phyloP scores from a whole-genome alignment of 495 filamentous ascomycete genomes.

The Hyaloscypha hepaticicola region DNA sequence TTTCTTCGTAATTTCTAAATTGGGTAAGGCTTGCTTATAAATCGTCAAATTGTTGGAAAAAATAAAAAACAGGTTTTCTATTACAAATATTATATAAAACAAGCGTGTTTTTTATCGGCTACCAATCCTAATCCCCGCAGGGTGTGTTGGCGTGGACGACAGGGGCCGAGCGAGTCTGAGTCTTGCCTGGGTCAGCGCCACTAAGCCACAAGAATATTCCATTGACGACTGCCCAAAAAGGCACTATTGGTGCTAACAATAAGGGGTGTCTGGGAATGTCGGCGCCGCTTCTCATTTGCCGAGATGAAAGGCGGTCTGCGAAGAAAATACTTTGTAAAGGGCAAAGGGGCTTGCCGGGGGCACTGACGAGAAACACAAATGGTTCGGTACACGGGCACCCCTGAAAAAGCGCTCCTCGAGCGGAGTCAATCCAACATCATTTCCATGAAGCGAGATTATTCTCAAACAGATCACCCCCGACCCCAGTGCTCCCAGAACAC shows the following conservation, averaged over 20 bases:
- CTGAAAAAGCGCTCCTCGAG: not conserved
- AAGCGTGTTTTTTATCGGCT: no score
- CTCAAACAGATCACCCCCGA: not conserved
- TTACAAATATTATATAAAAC: no score
- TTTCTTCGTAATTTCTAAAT: no score
- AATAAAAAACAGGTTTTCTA: no score
- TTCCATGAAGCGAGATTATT: slow-evolving; percentile 6
- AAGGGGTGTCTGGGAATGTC: slow-evolving; percentile 21
- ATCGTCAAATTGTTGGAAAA: no score
- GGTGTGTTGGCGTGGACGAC: not conserved
- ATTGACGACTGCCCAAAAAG: not conserved
- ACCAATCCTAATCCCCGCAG: no score
- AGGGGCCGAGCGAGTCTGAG: slow-evolving; percentile 8
- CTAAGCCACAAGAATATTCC: slow-evolving; percentile 12
- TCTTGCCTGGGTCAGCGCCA: slow-evolving; percentile 13
- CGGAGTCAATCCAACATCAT: not conserved
- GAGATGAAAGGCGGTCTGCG: slow-evolving; percentile 19
- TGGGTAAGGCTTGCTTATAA: no score
- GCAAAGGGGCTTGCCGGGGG: slow-evolving; percentile 2
- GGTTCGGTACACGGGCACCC: slow-evolving; percentile 11
- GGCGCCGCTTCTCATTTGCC: slow-evolving; percentile 11
- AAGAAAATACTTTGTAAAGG: not conserved
- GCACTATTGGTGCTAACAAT: not conserved
- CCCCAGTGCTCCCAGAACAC: no score
- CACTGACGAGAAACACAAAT: slow-evolving; percentile 8